Evolutionary conservation across 1,139 yeast species (phyloP), one percentile per base, ranked within the genome.

Genomic region (Saccharomycopsis hybrid): DNA sequence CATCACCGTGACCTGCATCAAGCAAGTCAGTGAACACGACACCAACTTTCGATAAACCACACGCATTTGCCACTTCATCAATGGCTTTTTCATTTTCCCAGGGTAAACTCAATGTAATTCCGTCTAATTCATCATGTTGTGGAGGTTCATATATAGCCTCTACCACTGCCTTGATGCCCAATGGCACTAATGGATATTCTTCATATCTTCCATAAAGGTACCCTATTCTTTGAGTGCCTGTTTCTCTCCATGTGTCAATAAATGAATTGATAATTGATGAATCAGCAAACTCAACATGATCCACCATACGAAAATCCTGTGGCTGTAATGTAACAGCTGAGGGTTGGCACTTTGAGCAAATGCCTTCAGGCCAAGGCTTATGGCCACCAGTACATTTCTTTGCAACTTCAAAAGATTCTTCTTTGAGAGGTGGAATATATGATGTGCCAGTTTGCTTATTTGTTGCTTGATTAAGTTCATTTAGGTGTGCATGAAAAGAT

Each of bases 291-390:
- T 92, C 97, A 32, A 92, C 94, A 68, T 94, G 97, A 65, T 94
- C 99, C 24, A 94, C 96, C 96, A 92, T 87, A 61, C 99, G 77
- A 65, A 86, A 94, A 45, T 76, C 73, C 65, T 94, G 98, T 63
- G 83, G 90, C 63, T 85, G 95, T 55, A 94, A 72, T 0, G 97
- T 89, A 52, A 94, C 88, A 0, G 96, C 95, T 1, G 96, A 81
- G 0, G 98, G 97, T 65, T 90, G 97, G 65, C 98, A 92, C 65
- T 89, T 88, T n/a, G 96, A 85, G 63, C 98, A 92, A 57, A 92
- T 89, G 0, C 97, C 97, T 50, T 72, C 76, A 1, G 98, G 97
- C 85, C 95, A 90, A 5, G 96, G 92, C 44, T 83, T 79, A 65
- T 92, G 98, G 0, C 96, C 96, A 42, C 80, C 74, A 1, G 75